phyloP scores from a whole-genome alignment of 1,139 yeast species.

The Hyphopichia fennica region DNA sequence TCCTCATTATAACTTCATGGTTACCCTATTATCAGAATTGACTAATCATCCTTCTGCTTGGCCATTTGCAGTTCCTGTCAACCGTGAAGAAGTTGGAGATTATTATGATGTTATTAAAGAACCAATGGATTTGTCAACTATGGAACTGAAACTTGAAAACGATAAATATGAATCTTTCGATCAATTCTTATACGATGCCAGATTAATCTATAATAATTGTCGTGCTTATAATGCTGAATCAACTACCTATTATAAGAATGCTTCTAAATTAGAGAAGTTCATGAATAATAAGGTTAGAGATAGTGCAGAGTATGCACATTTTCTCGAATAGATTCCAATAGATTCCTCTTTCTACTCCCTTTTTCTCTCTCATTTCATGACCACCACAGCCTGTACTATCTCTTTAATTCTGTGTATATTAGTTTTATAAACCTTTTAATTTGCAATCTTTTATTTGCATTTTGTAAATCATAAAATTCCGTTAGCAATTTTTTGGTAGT shows the following conservation, averaged over 20 bases:
- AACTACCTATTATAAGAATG: constrained; percentile 88
- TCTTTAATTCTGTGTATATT: constrained; percentile 1
- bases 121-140: constrained; percentile 97
- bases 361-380: background rate
- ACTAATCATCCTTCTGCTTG: constrained; percentile 97
- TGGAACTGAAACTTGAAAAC: constrained; percentile 91
- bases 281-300: constrained; percentile 80
- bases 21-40: constrained; percentile 79
- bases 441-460: background rate
- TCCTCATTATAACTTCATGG: constrained; percentile 94
- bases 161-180: constrained; percentile 91
- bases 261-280: constrained; percentile 88
- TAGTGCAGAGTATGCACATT: constrained; percentile 65
- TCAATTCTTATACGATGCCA: constrained; percentile 86
- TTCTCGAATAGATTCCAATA: constrained; percentile 29
- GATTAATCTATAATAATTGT: constrained; percentile 86
- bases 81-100: constrained; percentile 91
- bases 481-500: background rate
- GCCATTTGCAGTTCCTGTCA: constrained; percentile 96
- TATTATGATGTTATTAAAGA: constrained; percentile 95
- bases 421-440: background rate
- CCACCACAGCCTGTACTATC: too few relatives aligned
- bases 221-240: constrained; percentile 84
- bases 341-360: background rate
- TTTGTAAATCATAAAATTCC: too few relatives aligned